Evolutionary conservation across 768 basidiomycete genomes (phyloP).

Genomic region (Mrakia frigida): DNA sequence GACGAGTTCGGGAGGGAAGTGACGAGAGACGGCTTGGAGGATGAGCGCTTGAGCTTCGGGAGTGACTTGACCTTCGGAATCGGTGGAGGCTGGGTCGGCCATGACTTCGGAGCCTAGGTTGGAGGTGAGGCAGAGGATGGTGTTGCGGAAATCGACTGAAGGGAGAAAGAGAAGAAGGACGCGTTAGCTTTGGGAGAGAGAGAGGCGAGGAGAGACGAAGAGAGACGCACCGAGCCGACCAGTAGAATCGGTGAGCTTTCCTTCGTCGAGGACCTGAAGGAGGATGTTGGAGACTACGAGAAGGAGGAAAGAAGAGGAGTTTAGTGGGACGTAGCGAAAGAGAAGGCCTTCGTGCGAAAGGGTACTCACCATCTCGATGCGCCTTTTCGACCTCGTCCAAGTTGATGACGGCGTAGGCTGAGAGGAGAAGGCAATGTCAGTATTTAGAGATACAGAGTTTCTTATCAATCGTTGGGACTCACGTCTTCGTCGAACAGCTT

Average conservation of each 20-base stretch:
- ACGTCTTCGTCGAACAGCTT: conserved; percentile 81
- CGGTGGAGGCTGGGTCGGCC: conserved; percentile 60
- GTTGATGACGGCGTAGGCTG: conserved; percentile 53
- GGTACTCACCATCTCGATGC: conserved; percentile 55
- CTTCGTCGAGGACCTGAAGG: conserved; percentile 86
- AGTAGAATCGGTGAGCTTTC: conserved; percentile 81
- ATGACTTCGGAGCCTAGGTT: conserved; percentile 66
- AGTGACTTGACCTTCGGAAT: conserved; percentile 61
- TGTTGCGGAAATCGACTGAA: conserved; percentile 55
- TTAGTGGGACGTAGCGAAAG: background rate
- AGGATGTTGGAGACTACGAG: conserved; percentile 66
- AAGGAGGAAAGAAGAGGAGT: background rate
- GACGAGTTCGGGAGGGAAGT: conserved; percentile 84
- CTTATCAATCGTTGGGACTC: background rate
- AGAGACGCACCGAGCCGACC: conserved; percentile 58
- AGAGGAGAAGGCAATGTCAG: background rate
- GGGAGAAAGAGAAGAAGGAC: background rate
- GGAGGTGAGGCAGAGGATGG: conserved; percentile 83
- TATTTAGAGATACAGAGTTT: background rate
- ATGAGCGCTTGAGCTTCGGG: conserved; percentile 61
- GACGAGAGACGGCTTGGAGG: conserved; percentile 65
- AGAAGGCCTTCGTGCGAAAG: too few species aligned
- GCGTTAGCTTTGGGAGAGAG: conserved; percentile 3
- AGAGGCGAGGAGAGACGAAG: background rate
- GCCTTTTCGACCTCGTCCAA: conserved; percentile 84